Percentiles rank a stretch among this genome's conserved stretches.
These are phyloP conservation scores for Zymoseptoria brevis DNA, from an alignment of 2,329 filamentous ascomycete genomes.

Conservation along the genomic window DNA sequence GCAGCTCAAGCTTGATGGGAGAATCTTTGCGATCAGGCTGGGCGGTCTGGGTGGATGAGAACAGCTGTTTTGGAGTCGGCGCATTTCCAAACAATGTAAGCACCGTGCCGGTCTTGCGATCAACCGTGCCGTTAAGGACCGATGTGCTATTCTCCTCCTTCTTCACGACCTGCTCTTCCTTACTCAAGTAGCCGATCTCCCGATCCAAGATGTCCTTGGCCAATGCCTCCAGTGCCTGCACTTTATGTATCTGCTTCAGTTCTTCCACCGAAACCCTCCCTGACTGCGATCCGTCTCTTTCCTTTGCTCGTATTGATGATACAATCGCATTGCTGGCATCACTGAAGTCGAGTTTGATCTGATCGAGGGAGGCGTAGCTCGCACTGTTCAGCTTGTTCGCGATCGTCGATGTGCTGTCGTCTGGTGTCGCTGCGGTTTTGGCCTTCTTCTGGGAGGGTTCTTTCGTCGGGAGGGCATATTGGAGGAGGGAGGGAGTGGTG, in stretches of 20 bases:
- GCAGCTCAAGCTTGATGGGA: constrained; percentile 27
- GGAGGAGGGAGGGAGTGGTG: constrained; percentile 39
- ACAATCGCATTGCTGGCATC: constrained; percentile 34
- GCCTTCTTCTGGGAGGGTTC: constrained; percentile 41
- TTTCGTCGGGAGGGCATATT: constrained; percentile 30
- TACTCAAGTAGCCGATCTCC: constrained; percentile 17
- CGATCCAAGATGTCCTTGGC: constrained; percentile 23
- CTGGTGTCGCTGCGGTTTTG: constrained; percentile 28
- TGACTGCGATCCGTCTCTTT: constrained; percentile 11
- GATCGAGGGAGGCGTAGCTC: constrained; percentile 35
- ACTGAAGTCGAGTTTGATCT: constrained; percentile 37
- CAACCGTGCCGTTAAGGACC: background rate
- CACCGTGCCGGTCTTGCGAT: constrained; percentile 46
- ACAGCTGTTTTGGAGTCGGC: constrained; percentile 67
- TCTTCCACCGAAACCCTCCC: constrained; percentile 31
- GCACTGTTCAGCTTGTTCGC: constrained; percentile 31
- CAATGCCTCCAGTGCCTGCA: constrained; percentile 23
- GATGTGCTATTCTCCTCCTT: constrained; percentile 9
- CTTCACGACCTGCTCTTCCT: constrained; percentile 9
- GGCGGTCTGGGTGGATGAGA: constrained; percentile 65
- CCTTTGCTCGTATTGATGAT: constrained; percentile 25
- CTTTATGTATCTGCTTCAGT: constrained; percentile 28
- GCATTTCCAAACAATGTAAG: constrained; percentile 72
- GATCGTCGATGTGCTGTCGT: constrained; percentile 30
- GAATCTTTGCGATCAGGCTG: constrained; percentile 6